Conservation (phyloP, 2,329 filamentous ascomycete genomes). For the Conoideocrella luteorostrata region DNA sequence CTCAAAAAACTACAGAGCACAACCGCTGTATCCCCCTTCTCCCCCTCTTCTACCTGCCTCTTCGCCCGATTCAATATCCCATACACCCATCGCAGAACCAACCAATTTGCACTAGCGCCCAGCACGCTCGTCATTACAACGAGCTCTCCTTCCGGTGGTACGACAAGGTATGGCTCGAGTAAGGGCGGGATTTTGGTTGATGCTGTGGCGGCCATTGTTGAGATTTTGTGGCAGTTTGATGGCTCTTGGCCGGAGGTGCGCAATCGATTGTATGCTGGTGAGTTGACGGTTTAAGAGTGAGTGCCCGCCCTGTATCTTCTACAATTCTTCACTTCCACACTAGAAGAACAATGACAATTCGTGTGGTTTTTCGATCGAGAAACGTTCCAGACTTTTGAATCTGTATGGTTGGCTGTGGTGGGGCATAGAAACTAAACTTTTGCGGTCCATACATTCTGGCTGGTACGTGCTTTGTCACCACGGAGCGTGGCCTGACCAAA, state of each 20-base stretch:
- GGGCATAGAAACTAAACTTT: neutral
- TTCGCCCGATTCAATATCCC: constrained; percentile 29
- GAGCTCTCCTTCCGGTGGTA: constrained; percentile 53
- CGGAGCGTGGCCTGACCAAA: no score
- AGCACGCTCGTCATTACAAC: constrained; percentile 63
- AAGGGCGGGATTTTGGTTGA: constrained; percentile 46
- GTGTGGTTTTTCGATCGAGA: no score
- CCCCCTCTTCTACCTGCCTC: constrained; percentile 14
- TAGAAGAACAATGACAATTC: no score
- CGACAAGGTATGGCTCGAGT: constrained; percentile 56
- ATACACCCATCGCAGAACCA: constrained; percentile 51
- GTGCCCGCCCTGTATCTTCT: no score
- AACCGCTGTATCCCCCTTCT: constrained; percentile 38
- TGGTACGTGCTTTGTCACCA: no score
- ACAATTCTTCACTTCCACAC: no score
- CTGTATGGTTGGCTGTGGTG: neutral
- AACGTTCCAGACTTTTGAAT: neutral
- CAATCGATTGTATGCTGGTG: neutral
- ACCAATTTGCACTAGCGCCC: constrained; percentile 60
- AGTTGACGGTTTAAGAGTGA: no score
- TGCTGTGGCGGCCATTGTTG: constrained; percentile 38
- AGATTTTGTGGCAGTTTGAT: no score
- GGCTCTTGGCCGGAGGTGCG: neutral
- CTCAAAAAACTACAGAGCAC: constrained; percentile 79
- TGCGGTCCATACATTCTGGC: neutral